A percentile compares a stretch with the other conserved stretches of the same genome.
Evolutionary conservation across 306 rosid species (phyloP).

Genomic region (Datisca glomerata): DNA sequence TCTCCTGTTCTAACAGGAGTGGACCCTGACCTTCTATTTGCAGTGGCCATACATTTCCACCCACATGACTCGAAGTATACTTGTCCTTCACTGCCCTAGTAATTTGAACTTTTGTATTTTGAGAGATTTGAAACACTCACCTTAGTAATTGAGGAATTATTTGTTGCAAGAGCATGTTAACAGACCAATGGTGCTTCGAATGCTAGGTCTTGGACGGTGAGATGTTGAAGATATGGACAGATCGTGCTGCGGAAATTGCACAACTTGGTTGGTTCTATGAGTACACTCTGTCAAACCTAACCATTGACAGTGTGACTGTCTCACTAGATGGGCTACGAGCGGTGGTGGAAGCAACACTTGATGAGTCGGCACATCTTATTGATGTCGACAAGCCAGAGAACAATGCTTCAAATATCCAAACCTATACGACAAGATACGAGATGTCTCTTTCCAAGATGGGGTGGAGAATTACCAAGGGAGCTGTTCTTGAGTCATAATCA

Average conservation of each 20-base stretch:
- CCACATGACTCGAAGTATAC: not conserved
- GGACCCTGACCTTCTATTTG: not conserved
- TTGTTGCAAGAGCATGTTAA: no score
- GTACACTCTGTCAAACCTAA: slow-evolving; percentile 54
- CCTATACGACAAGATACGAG: slow-evolving; percentile 83
- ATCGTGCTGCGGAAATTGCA: slow-evolving; percentile 80
- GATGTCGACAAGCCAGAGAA: slow-evolving; percentile 61
- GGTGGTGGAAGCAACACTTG: slow-evolving; percentile 82
- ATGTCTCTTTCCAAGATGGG: slow-evolving; percentile 54
- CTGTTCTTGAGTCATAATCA: slow-evolving; percentile 64
- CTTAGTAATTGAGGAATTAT: no score
- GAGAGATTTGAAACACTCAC: no score
- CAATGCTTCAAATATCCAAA: slow-evolving; percentile 50
- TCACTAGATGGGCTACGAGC: slow-evolving; percentile 71
- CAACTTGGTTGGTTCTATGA: slow-evolving; percentile 81
- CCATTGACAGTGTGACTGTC: slow-evolving; percentile 74
- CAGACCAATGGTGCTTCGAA: not conserved
- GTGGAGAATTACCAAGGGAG: slow-evolving; percentile 90
- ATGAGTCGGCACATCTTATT: slow-evolving; percentile 55
- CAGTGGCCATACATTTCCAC: not conserved
- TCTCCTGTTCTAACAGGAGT: no score
- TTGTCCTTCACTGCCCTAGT: not conserved
- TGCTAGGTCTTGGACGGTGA: slow-evolving; percentile 81
- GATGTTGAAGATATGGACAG: slow-evolving; percentile 92
- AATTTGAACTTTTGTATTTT: not conserved